Percentiles rank a stretch among this genome's conserved stretches.
phyloP scores from a whole-genome alignment of 805 yeast species.

The Nakazawaea anatomiae region DNA sequence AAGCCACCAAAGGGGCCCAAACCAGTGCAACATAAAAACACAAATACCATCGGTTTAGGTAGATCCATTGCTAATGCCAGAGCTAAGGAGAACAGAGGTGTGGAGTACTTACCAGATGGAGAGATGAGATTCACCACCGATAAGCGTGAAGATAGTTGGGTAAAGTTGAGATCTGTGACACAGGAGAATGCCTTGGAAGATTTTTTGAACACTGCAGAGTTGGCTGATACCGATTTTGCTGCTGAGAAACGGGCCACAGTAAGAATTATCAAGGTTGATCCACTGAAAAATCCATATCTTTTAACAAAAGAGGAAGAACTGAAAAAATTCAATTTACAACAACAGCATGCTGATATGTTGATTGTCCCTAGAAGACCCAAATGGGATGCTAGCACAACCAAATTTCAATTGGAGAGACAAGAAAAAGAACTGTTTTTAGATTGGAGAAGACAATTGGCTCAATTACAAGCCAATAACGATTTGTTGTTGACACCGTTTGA shows the following conservation, averaged over 20 bases:
- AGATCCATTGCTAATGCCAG: constrained; percentile 74
- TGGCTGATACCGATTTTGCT: constrained; percentile 93
- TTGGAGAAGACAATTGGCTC: constrained; percentile 91
- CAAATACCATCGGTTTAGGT: constrained; percentile 82
- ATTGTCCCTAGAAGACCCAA: constrained; percentile 91
- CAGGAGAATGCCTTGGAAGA: constrained; percentile 94
- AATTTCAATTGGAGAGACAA: constrained; percentile 70
- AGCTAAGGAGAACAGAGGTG: constrained; percentile 53
- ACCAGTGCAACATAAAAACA: constrained; percentile 78
- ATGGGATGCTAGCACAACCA: constrained; percentile 73
- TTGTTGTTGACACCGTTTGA: constrained; percentile 92
- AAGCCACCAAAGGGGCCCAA: constrained; percentile 91
- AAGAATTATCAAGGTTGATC: constrained; percentile 72
- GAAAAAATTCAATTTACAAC: constrained; percentile 54
- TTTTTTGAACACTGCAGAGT: constrained; percentile 88
- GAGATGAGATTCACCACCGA: constrained; percentile 86
- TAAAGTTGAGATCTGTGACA: constrained; percentile 85
- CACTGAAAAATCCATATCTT: constrained; percentile 47
- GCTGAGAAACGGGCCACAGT: constrained; percentile 84
- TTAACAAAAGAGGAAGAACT: constrained; percentile 63
- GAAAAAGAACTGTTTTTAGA: constrained; percentile 88
- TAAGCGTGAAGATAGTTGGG: constrained; percentile 83
- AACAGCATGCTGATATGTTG: constrained; percentile 58
- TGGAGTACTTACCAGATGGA: constrained; percentile 75
- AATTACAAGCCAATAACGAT: constrained; percentile 78